These are phyloP conservation scores for Nemania diffusa DNA, from an alignment of 2,329 filamentous ascomycete species.

Conservation along the genomic window DNA sequence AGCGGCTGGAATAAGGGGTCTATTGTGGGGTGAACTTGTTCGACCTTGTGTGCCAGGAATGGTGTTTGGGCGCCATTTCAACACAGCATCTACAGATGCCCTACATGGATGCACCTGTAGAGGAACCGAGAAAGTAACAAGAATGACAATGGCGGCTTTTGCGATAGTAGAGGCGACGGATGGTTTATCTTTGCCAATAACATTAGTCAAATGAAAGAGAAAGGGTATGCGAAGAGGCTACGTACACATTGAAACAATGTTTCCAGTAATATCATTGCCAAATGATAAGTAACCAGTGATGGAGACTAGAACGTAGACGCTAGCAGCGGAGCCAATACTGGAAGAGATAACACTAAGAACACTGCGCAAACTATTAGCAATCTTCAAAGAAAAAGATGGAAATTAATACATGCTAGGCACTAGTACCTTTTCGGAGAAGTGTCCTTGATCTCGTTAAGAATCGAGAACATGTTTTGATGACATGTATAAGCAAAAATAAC, in stretches of 20 bases:
- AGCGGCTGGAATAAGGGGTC: slow-evolving; percentile 56
- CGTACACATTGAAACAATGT: slow-evolving; percentile 93
- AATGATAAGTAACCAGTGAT: slow-evolving; percentile 97
- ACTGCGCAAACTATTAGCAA: slow-evolving; percentile 55
- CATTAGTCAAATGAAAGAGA: slow-evolving; percentile 14
- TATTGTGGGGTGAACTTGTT: slow-evolving; percentile 54
- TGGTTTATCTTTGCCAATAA: slow-evolving; percentile 64
- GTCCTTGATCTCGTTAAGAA: slow-evolving; percentile 92
- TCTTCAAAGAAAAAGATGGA: not conserved
- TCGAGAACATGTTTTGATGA: slow-evolving; percentile 99
- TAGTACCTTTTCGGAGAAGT: slow-evolving; percentile 71
- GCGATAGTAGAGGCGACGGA: slow-evolving; percentile 89
- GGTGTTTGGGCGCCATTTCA: slow-evolving; percentile 83
- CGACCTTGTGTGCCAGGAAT: slow-evolving; percentile 53
- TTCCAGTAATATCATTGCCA: slow-evolving; percentile 87
- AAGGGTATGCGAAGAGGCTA: slow-evolving; percentile 32
- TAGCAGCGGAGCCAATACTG: slow-evolving; percentile 89
- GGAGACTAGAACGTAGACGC: slow-evolving; percentile 88
- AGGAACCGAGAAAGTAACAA: slow-evolving; percentile 96
- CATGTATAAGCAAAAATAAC: slow-evolving; percentile 99
- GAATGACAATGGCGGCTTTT: slow-evolving; percentile 91
- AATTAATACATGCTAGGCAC: not conserved
- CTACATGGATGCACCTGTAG: slow-evolving; percentile 96
- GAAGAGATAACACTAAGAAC: slow-evolving; percentile 81
- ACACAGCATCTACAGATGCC: slow-evolving; percentile 92